Conservation (phyloP, 352 stramenopile genomes). For the Pythium diclinum region DNA sequence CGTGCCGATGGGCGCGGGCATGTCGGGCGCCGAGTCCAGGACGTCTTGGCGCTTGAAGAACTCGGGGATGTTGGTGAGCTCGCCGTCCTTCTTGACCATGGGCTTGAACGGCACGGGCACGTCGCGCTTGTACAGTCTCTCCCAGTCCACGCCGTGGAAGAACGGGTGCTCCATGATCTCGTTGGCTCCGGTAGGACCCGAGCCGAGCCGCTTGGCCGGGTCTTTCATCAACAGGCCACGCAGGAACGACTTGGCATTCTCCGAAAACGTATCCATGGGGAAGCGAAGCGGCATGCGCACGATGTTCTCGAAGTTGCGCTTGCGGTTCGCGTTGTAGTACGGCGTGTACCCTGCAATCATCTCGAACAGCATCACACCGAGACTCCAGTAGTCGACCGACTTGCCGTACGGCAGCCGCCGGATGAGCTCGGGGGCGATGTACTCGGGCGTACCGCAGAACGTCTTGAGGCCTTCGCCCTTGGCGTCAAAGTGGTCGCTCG, state of each 20-base stretch:
- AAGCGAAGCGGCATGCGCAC: slow-evolving; percentile 70
- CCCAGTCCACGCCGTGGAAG: slow-evolving; percentile 74
- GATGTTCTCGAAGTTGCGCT: slow-evolving; percentile 89
- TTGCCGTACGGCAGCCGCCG: slow-evolving; percentile 69
- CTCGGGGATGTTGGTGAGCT: slow-evolving; percentile 74
- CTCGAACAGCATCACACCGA: slow-evolving; percentile 84
- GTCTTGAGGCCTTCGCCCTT: slow-evolving; percentile 73
- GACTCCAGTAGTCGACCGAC: slow-evolving; percentile 86
- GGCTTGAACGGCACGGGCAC: slow-evolving; percentile 62
- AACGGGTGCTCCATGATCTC: slow-evolving; percentile 88
- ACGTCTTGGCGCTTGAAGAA: slow-evolving; percentile 83
- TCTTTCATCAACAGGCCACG: slow-evolving; percentile 71
- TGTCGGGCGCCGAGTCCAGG: slow-evolving; percentile 56
- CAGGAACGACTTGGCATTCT: slow-evolving; percentile 72
- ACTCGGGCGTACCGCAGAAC: slow-evolving; percentile 84
- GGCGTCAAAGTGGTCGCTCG: slow-evolving; percentile 70
- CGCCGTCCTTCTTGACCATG: slow-evolving; percentile 63
- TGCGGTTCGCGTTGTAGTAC: slow-evolving; percentile 74
- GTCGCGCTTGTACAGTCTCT: slow-evolving; percentile 75
- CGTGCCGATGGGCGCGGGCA: slow-evolving; percentile 54
- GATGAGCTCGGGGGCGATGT: slow-evolving; percentile 82
- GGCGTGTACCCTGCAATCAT: slow-evolving; percentile 80
- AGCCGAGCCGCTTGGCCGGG: slow-evolving; percentile 70
- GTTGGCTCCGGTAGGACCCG: slow-evolving; percentile 52
- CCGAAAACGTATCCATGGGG: slow-evolving; percentile 63